These are phyloP conservation scores for Holtermannia corniformis DNA, from an alignment of 768 basidiomycete genomes.

Conservation along the genomic window DNA sequence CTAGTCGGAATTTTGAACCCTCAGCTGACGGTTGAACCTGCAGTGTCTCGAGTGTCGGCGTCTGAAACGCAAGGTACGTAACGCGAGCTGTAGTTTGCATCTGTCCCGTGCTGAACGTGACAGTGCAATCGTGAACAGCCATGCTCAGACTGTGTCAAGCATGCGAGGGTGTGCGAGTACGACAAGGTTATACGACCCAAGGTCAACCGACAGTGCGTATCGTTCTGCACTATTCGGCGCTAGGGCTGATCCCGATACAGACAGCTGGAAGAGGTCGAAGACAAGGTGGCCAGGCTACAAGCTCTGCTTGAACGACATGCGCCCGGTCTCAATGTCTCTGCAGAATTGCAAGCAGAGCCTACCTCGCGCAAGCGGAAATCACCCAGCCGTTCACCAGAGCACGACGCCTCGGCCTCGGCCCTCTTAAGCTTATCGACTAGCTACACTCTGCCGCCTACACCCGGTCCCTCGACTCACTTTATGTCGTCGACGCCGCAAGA, in stretches of 20 bases:
- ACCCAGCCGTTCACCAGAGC: neutral
- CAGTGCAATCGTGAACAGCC: constrained; percentile 1
- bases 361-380: neutral
- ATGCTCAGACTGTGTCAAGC: neutral
- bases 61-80: constrained; percentile 9
- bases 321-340: neutral
- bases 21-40: neutral
- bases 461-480: too few relatives aligned
- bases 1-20: too few relatives aligned
- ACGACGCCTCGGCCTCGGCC: neutral
- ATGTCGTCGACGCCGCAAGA: too few relatives aligned
- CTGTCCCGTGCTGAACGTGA: neutral
- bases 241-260: neutral
- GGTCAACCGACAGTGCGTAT: neutral
- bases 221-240: neutral
- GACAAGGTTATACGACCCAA: neutral
- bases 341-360: neutral
- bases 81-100: neutral
- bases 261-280: neutral
- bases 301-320: neutral
- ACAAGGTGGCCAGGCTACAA: neutral
- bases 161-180: neutral
- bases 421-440: neutral
- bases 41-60: constrained; percentile 12
- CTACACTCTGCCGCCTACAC: neutral